Percentiles rank a stretch among this genome's conserved stretches.
Conservation (phyloP, 371 early-diverging fungal species). For the Actinomortierella wolfii region DNA sequence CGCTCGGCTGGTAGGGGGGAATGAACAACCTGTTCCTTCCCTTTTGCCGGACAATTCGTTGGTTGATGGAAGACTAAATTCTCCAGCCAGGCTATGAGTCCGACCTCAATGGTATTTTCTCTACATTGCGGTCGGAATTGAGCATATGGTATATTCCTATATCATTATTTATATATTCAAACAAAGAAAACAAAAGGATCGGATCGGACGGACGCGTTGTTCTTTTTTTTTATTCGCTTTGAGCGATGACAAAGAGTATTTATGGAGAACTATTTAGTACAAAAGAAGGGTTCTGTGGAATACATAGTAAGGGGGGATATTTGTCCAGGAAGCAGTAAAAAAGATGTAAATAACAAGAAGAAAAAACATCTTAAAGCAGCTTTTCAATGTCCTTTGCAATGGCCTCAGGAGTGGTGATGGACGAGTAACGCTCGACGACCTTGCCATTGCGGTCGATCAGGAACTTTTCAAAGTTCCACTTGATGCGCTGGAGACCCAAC, state of each 20-base stretch:
- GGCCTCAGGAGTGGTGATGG: conserved; percentile 57
- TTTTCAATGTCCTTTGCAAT: conserved; percentile 61
- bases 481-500: conserved; percentile 67
- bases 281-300: too few species aligned
- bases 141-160: conserved; percentile 27
- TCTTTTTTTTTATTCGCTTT: neutral
- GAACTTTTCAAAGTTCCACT: conserved; percentile 88
- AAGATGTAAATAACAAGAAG: conserved; percentile 5
- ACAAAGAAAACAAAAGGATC: neutral
- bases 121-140: conserved; percentile 41
- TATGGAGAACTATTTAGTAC: neutral
- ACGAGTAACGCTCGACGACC: conserved; percentile 66
- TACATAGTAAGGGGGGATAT: too few species aligned
- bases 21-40: neutral
- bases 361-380: conserved; percentile 37
- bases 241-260: conserved; percentile 8
- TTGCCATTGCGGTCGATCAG: conserved; percentile 72
- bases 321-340: too few species aligned
- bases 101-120: conserved; percentile 35
- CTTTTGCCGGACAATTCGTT: conserved; percentile 33
- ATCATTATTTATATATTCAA: neutral
- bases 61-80: conserved; percentile 34
- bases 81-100: conserved; percentile 45
- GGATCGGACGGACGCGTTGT: neutral
- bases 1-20: conserved; percentile 44